A percentile compares a stretch with the other conserved stretches of the same genome.
Conservation (phyloP, 306 rosid species). For the Cicer pinnatifidum region DNA sequence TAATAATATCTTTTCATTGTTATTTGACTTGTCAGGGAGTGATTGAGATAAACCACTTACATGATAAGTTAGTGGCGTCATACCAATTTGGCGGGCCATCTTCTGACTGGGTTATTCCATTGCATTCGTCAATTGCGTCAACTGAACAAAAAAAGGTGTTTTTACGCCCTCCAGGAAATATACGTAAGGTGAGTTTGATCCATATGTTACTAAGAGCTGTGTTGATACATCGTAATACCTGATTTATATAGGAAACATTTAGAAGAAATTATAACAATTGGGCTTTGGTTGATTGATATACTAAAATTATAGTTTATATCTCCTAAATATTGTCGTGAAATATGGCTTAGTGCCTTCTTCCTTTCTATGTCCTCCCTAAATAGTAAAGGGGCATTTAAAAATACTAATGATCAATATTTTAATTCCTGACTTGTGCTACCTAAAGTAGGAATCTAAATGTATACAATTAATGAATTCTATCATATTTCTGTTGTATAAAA, state of each 20-base stretch:
- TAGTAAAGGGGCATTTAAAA: too few species aligned
- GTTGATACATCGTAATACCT: too few species aligned
- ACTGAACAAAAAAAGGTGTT: conserved; percentile 83
- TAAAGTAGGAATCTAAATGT: too few species aligned
- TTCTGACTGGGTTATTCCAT: conserved; percentile 92
- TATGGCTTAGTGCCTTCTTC: too few species aligned
- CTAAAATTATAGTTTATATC: too few species aligned
- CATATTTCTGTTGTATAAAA: too few species aligned
- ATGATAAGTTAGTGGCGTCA: conserved; percentile 76
- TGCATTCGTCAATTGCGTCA: conserved; percentile 83
- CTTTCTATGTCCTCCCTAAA: too few species aligned
- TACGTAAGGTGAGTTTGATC: conserved; percentile 72
- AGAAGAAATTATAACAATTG: conserved; percentile 13
- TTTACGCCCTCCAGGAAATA: conserved; percentile 74
- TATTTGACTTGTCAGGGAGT: conserved; percentile 65
- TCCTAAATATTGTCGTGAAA: neutral
- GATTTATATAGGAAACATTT: too few species aligned
- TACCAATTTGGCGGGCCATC: conserved; percentile 86
- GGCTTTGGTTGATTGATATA: neutral
- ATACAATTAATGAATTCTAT: too few species aligned
- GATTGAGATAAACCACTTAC: conserved; percentile 72
- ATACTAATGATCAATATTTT: too few species aligned
- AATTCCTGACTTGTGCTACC: too few species aligned
- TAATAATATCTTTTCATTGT: conserved; percentile 22
- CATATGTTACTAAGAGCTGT: neutral